Evolutionary conservation across 2,329 filamentous ascomycete genomes (phyloP).

Genomic region (Atkinsonella texensis): DNA sequence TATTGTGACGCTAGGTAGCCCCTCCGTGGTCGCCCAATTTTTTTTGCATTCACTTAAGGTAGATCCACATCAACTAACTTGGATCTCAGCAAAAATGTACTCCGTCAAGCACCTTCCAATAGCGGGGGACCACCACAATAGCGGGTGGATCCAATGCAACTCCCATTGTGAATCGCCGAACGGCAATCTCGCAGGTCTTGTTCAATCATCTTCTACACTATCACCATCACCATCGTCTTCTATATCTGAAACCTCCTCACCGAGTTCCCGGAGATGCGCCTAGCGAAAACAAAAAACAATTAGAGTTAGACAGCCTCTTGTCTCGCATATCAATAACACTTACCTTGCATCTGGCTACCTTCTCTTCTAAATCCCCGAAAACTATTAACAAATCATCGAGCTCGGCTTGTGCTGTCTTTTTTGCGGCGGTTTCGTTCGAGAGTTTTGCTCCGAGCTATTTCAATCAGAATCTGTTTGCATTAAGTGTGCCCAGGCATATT

Average conservation of each 20-base stretch:
- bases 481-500: neutral
- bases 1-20: too few species aligned
- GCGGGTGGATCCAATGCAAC: too few species aligned
- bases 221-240: constrained; percentile 34
- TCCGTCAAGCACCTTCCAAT: too few species aligned
- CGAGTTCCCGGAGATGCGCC: constrained; percentile 51
- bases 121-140: too few species aligned
- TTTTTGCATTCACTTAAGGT: too few species aligned
- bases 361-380: constrained; percentile 70
- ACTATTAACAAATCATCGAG: constrained; percentile 73
- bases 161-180: too few species aligned
- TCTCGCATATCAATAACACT: constrained; percentile 11
- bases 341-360: constrained; percentile 64
- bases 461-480: neutral
- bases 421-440: constrained; percentile 44
- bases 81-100: too few species aligned
- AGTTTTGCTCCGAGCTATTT: constrained; percentile 20
- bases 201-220: constrained; percentile 25
- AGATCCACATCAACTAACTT: too few species aligned
- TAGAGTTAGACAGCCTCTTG: neutral
- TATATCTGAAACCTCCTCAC: constrained; percentile 55
- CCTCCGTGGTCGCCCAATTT: too few species aligned
- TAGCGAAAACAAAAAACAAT: constrained; percentile 13
- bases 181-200: neutral
- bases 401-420: constrained; percentile 54